phyloP scores from a whole-genome alignment of 2,329 filamentous ascomycete species.

The Colletotrichum sp. region DNA sequence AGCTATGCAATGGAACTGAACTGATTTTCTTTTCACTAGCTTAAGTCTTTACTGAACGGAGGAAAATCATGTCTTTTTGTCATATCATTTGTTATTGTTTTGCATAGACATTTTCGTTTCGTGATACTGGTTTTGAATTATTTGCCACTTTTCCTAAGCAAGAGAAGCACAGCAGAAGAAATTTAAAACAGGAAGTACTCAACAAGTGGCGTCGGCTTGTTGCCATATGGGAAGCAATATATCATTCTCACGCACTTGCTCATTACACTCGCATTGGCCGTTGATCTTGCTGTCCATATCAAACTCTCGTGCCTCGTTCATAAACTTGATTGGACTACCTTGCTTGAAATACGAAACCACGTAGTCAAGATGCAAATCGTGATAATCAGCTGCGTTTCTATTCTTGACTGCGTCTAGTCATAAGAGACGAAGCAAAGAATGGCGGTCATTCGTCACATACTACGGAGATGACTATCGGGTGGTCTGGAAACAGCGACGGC shows the following conservation, averaged over 20 bases:
- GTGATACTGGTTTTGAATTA: accelerated
- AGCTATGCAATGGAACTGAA: background rate
- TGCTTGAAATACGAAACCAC: background rate
- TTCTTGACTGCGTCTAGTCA: no score
- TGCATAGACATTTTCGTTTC: background rate
- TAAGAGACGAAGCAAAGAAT: background rate
- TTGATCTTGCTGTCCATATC: background rate
- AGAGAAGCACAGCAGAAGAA: accelerated
- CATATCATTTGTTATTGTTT: background rate
- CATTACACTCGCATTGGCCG: no score
- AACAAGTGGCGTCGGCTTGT: background rate
- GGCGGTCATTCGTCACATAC: background rate
- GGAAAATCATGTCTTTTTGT: background rate
- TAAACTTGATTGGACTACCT: background rate
- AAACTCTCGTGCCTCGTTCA: background rate
- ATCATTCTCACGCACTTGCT: no score
- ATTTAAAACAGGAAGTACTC: background rate
- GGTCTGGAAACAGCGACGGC: background rate
- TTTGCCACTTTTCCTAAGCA: background rate
- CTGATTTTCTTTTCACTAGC: background rate
- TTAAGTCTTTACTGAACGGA: background rate
- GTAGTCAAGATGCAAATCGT: background rate
- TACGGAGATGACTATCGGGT: background rate
- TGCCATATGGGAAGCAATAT: background rate
- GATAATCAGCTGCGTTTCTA: no score